phyloP scores from a whole-genome alignment of 1,284 basidiomycete species.

The Apiotrichum gracile region DNA sequence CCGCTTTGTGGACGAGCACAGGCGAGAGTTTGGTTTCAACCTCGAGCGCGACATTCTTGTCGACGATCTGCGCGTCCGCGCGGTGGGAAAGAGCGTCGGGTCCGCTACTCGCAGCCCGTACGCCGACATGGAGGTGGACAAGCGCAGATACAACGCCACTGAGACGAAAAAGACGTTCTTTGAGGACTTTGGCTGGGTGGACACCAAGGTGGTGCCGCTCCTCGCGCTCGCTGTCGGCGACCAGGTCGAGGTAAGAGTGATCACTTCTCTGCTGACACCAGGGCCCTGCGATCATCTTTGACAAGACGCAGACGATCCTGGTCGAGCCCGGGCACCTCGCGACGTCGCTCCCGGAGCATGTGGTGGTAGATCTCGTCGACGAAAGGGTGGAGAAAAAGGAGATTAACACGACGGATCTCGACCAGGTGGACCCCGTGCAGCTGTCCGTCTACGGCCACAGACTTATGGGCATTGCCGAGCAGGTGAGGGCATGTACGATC shows the following conservation, averaged over 20 bases:
- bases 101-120: too few species aligned
- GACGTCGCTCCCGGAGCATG: slow-evolving; percentile 29
- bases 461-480: slow-evolving; percentile 51
- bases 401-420: slow-evolving; percentile 16
- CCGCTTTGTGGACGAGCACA: slow-evolving; percentile 32
- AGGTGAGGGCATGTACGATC: slow-evolving; percentile 7
- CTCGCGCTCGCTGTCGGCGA: slow-evolving; percentile 9
- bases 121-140: too few species aligned
- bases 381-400: slow-evolving; percentile 15
- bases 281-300: slow-evolving; percentile 39
- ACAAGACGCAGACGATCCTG: slow-evolving; percentile 41
- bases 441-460: slow-evolving; percentile 53
- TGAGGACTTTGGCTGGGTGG: slow-evolving; percentile 12
- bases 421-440: slow-evolving; percentile 49
- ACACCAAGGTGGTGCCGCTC: neutral
- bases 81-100: slow-evolving; percentile 30
- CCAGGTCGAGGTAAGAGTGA: too few species aligned
- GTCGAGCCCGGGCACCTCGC: slow-evolving; percentile 28
- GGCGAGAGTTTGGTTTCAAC: slow-evolving; percentile 40
- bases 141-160: too few species aligned
- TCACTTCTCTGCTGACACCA: too few species aligned
- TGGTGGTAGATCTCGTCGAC: slow-evolving; percentile 31
- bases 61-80: slow-evolving; percentile 32
- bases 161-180: slow-evolving; percentile 33
- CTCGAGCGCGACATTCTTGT: slow-evolving; percentile 32